A percentile compares a stretch with the other conserved stretches of the same genome.
These are phyloP conservation scores for Fusarium sacchari DNA, from an alignment of 2,329 filamentous ascomycete genomes.

Conservation along the genomic window DNA sequence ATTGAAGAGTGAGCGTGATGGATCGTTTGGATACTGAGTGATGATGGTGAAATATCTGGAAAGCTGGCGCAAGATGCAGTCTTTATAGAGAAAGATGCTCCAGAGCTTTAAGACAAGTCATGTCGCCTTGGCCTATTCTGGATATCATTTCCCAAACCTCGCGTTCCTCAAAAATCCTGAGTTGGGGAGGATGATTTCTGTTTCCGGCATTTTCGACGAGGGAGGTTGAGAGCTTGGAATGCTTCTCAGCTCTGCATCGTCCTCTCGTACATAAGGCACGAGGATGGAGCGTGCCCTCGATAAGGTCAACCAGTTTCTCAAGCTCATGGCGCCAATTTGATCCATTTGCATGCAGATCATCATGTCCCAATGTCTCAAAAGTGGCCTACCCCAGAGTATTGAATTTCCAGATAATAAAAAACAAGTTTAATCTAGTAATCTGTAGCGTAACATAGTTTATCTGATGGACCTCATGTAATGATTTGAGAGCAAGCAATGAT, in stretches of 20 bases:
- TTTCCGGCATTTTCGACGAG: neutral
- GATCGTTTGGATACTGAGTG: neutral
- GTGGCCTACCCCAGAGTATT: neutral
- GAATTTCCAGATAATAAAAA: neutral
- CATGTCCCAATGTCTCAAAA: neutral
- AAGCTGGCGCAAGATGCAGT: neutral
- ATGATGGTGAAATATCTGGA: neutral
- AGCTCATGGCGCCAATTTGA: fast-evolving
- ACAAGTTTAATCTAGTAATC: neutral
- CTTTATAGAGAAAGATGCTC: neutral
- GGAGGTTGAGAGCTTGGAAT: neutral
- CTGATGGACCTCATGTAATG: fast-evolving
- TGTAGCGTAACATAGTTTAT: too few relatives aligned
- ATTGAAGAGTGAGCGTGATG: neutral
- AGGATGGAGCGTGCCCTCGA: neutral
- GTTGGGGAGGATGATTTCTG: neutral
- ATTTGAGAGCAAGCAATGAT: fast-evolving
- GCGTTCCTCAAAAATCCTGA: neutral
- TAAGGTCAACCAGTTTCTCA: neutral
- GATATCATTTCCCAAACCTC: neutral
- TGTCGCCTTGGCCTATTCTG: neutral
- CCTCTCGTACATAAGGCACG: neutral
- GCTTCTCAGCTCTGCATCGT: neutral
- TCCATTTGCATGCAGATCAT: neutral
- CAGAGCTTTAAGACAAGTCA: neutral